Conservation (phyloP, 805 yeast genomes). For the Diddensiella transvaalensis region DNA sequence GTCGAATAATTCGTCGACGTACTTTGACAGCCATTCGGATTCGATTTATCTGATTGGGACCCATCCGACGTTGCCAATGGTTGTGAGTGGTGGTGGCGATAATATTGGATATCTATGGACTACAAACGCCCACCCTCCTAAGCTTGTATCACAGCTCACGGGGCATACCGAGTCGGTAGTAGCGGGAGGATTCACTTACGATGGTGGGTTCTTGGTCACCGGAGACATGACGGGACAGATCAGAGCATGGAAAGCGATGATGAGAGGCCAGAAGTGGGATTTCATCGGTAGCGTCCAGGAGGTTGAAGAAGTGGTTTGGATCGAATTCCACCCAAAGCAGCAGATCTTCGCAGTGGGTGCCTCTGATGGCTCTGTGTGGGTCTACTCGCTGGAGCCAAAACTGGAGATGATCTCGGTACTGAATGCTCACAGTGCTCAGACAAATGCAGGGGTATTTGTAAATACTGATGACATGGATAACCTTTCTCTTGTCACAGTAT, state of each 20-base stretch:
- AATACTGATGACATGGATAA: slow-evolving; percentile 55
- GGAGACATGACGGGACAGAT: slow-evolving; percentile 95
- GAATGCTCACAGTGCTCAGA: slow-evolving; percentile 67
- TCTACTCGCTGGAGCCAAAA: slow-evolving; percentile 67
- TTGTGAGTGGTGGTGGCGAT: slow-evolving; percentile 95
- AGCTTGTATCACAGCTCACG: slow-evolving; percentile 65
- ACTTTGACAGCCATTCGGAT: slow-evolving; percentile 87
- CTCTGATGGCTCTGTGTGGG: slow-evolving; percentile 91
- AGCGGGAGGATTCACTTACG: slow-evolving; percentile 75
- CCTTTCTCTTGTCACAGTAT: slow-evolving; percentile 64
- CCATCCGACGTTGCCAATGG: slow-evolving; percentile 80
- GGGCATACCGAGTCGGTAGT: slow-evolving; percentile 89
- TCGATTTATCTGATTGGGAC: slow-evolving; percentile 77
- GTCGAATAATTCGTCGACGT: slow-evolving; percentile 83
- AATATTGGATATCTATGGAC: slow-evolving; percentile 89
- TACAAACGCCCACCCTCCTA: slow-evolving; percentile 80
- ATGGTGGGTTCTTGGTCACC: slow-evolving; percentile 76
- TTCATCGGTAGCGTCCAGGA: slow-evolving; percentile 69
- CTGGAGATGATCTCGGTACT: slow-evolving; percentile 47
- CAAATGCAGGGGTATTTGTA: slow-evolving; percentile 76
- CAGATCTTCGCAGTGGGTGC: slow-evolving; percentile 87
- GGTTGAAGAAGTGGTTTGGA: slow-evolving; percentile 87
- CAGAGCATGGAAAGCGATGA: slow-evolving; percentile 63
- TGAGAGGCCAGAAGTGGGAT: slow-evolving; percentile 83
- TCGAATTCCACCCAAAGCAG: slow-evolving; percentile 72